Evolutionary conservation across 2,329 filamentous ascomycete species (phyloP).

Genomic region (Mycocentrospora acerina): DNA sequence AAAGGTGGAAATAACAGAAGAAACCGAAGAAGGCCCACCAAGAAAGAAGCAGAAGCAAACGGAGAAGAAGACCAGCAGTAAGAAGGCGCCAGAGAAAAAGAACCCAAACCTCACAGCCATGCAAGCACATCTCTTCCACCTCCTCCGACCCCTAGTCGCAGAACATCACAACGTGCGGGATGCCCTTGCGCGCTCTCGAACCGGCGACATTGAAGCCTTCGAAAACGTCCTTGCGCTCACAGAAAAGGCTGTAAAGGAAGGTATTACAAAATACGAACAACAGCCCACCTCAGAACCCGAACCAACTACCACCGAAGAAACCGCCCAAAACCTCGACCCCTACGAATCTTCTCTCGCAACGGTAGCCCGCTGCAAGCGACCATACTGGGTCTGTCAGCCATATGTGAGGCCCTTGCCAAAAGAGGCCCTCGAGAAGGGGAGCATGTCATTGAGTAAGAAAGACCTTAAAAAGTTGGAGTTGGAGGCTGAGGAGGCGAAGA

Average conservation of each 20-base stretch:
- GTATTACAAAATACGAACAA: slow-evolving; percentile 66
- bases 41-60: slow-evolving; percentile 39
- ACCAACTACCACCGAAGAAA: not conserved
- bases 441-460: slow-evolving; percentile 74
- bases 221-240: slow-evolving; percentile 76
- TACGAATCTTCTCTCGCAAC: slow-evolving; percentile 63
- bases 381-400: slow-evolving; percentile 89
- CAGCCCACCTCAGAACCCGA: slow-evolving; percentile 19
- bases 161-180: slow-evolving; percentile 83
- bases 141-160: slow-evolving; percentile 79
- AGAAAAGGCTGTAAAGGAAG: slow-evolving; percentile 72
- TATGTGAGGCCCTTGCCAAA: slow-evolving; percentile 83
- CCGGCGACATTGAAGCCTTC: slow-evolving; percentile 73
- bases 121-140: slow-evolving; percentile 90
- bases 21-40: slow-evolving; percentile 34
- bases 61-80: slow-evolving; percentile 44
- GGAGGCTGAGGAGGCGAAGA: slow-evolving; percentile 46
- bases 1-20: slow-evolving; percentile 17
- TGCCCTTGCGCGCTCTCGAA: slow-evolving; percentile 68
- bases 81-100: slow-evolving; percentile 50
- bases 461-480: slow-evolving; percentile 42
- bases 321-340: slow-evolving; percentile 23
- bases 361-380: slow-evolving; percentile 72
- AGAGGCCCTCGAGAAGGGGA: slow-evolving; percentile 82
- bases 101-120: slow-evolving; percentile 74